Base-by-base conservation (phyloP, 345 rosid species). In the Noccaea bulbosa region DNA sequence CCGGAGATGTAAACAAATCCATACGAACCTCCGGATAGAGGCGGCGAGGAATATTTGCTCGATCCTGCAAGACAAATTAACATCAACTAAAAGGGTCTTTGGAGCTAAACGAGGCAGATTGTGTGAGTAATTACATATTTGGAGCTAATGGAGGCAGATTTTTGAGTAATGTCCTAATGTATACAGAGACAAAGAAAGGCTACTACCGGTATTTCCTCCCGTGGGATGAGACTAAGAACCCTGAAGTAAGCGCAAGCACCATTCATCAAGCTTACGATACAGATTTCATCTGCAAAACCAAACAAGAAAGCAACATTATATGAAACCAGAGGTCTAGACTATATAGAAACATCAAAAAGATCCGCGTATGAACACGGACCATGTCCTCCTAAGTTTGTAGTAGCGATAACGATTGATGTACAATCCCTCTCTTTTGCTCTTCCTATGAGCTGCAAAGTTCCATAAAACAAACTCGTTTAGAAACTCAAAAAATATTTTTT, bases 191-290 rank as follows among this genome's bases (percentile, higher is more conserved):
- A n/a, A n/a, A n/a, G n/a, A n/a, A n/a, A n/a, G n/a, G n/a, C n/a
- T n/a, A n/a, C n/a, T n/a, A n/a, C n/a, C n/a, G n/a, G n/a, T n/a
- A n/a, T n/a, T n/a, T n/a, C n/a, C n/a, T n/a, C n/a, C n/a, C n/a
- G n/a, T n/a, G n/a, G n/a, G n/a, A n/a, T n/a, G n/a, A n/a, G n/a
- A n/a, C n/a, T n/a, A n/a, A n/a, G n/a, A n/a, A n/a, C n/a, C n/a
- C n/a, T n/a, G n/a, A n/a, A 11, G 24, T 24, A 4, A 55, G 43
- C 61, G 27, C 27, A 4, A 15, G 43, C 61, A 8, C 61, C 43
- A 55, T 35, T 55, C 61, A 55, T 4, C 61, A 55, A 35, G 61
- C 61, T 55, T 55, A 34, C 8, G 11, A 55, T 55, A 8, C 12
- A 2, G 0, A 55, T 35, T 9, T 8, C n/a, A 35, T 55, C 61